Conservation (phyloP, 2,329 filamentous ascomycete genomes). For the Botrytis aclada region DNA sequence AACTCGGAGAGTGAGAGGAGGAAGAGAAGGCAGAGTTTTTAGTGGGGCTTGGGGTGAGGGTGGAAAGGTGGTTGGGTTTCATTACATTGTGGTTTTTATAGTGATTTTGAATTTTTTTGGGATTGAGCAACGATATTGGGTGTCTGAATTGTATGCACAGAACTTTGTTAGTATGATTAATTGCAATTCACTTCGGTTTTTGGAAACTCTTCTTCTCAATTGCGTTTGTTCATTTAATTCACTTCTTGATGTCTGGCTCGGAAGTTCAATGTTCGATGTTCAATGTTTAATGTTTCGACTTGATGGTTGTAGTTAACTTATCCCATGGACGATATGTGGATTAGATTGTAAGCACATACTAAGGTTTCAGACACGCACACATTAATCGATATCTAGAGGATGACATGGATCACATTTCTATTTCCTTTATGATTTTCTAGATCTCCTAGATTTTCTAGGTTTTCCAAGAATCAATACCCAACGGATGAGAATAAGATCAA, state of each 20-base stretch:
- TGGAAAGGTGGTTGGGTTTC: no score
- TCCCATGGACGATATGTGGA: not conserved
- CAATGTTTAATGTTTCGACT: not conserved
- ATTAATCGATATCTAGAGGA: not conserved
- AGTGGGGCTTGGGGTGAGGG: rapidly evolving
- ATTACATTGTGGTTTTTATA: rapidly evolving
- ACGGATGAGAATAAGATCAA: not conserved
- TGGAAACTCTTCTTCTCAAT: not conserved
- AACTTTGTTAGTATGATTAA: not conserved
- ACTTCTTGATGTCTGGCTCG: not conserved
- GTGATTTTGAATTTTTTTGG: not conserved
- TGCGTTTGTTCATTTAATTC: not conserved
- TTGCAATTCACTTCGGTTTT: not conserved
- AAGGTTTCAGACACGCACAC: not conserved
- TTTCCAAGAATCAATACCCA: not conserved
- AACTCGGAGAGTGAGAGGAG: not conserved
- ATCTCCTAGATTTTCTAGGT: no score
- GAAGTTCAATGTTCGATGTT: not conserved
- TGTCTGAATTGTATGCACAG: not conserved
- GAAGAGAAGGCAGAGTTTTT: not conserved
- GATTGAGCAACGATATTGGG: not conserved
- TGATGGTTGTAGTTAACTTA: not conserved
- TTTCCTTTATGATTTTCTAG: not conserved
- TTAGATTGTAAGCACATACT: not conserved
- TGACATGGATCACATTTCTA: not conserved